These are phyloP conservation scores for Stachybotrys echinatus DNA, from an alignment of 2,329 filamentous ascomycete genomes.

Conservation along the genomic window DNA sequence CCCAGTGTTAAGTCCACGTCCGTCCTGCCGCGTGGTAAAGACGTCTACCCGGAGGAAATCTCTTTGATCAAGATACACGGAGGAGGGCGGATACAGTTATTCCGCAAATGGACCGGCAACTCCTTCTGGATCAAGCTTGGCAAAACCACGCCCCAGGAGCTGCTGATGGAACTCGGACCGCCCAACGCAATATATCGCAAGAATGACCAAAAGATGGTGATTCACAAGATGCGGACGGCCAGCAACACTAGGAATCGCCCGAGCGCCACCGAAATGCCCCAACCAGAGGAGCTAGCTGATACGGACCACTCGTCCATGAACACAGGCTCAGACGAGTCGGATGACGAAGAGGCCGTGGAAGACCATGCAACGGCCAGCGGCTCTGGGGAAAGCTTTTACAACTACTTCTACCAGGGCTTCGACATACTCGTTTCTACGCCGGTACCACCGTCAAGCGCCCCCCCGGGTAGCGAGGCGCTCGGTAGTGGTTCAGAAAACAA, in stretches of 20 bases:
- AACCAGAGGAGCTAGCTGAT: constrained; percentile 57
- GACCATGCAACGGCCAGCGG: constrained; percentile 49
- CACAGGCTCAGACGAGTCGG: constrained; percentile 63
- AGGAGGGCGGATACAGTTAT: constrained; percentile 71
- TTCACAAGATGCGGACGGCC: constrained; percentile 61
- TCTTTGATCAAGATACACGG: constrained; percentile 75
- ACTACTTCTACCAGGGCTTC: constrained; percentile 95
- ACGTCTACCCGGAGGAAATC: constrained; percentile 82
- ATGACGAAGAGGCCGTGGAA: constrained; percentile 51
- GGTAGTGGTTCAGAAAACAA: constrained; percentile 17
- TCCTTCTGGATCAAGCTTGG: constrained; percentile 71
- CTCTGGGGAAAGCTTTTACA: constrained; percentile 82
- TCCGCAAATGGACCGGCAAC: constrained; percentile 63
- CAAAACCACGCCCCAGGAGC: constrained; percentile 85
- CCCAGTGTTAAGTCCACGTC: constrained; percentile 69
- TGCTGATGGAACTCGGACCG: constrained; percentile 84
- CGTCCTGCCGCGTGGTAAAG: constrained; percentile 64
- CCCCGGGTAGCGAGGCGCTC: constrained; percentile 31
- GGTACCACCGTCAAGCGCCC: constrained; percentile 56
- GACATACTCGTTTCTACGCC: constrained; percentile 86
- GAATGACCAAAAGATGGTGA: constrained; percentile 81
- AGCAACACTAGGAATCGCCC: constrained; percentile 46
- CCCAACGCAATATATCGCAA: constrained; percentile 93
- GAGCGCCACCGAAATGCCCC: constrained; percentile 34
- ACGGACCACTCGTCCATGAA: constrained; percentile 72